Evolutionary conservation across 1,284 basidiomycete species (phyloP).

Genomic region (Porodaedalea pini): DNA sequence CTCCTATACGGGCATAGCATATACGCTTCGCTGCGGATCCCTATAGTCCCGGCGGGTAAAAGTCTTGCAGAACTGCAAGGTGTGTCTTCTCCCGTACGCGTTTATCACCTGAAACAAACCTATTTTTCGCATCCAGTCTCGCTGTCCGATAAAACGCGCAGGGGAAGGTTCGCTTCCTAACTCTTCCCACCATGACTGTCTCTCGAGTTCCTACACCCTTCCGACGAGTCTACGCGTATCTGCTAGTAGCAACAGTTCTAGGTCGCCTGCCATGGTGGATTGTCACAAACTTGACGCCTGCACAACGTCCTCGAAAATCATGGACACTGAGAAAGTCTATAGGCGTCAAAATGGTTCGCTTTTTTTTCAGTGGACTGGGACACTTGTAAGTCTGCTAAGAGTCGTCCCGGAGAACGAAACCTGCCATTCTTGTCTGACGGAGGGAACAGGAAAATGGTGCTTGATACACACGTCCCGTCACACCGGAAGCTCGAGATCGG

Average conservation of each 20-base stretch:
- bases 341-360: not conserved
- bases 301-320: conserved; percentile 8
- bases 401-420: not conserved
- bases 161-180: no score
- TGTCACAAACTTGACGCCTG: conserved; percentile 3
- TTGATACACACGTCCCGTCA: not conserved
- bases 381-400: not conserved
- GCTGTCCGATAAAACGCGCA: no score
- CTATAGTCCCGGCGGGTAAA: no score
- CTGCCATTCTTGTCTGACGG: not conserved
- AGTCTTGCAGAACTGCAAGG: no score
- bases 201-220: no score
- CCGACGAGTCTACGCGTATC: not conserved
- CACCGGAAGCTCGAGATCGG: conserved; percentile 3
- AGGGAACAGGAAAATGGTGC: not conserved
- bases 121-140: no score
- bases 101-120: no score
- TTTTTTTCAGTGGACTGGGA: not conserved
- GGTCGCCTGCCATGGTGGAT: conserved; percentile 3
- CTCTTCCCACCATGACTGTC: no score
- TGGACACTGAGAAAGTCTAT: conserved; percentile 6
- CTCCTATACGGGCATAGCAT: no score
- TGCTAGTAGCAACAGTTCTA: not conserved
- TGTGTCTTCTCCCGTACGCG: no score
- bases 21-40: no score